A percentile compares a stretch with the other conserved stretches of the same genome.
These are phyloP conservation scores for Nicotiana noctiflora DNA, from an alignment of 257 asterid species.

Conservation along the genomic window DNA sequence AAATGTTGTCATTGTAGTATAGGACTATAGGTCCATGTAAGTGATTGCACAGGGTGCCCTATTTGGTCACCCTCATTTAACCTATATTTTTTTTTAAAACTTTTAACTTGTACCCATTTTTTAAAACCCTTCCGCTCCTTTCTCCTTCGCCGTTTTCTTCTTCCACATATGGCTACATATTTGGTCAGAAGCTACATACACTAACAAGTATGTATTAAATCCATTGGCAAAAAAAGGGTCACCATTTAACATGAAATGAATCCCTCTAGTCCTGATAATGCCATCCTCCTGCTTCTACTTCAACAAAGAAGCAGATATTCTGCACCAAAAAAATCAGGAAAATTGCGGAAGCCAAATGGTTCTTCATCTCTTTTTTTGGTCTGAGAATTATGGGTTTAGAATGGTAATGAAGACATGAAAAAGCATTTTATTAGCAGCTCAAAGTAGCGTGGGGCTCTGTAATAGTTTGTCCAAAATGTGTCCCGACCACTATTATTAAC, in stretches of 20 bases:
- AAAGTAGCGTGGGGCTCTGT: slow-evolving; percentile 9
- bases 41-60: too few relatives aligned
- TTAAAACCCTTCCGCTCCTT: too few relatives aligned
- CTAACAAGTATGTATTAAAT: slow-evolving; percentile 92
- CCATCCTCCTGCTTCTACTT: slow-evolving; percentile 35
- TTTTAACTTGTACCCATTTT: too few relatives aligned
- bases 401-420: not conserved
- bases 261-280: slow-evolving; percentile 54
- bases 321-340: slow-evolving; percentile 39
- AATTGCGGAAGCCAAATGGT: slow-evolving; percentile 22
- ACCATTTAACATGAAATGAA: slow-evolving; percentile 62
- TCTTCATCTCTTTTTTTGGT: slow-evolving; percentile 22
- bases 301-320: slow-evolving; percentile 26
- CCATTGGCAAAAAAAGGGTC: slow-evolving; percentile 75
- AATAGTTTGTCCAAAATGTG: not conserved
- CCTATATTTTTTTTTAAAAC: too few relatives aligned
- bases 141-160: too few relatives aligned
- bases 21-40: too few relatives aligned
- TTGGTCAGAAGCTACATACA: slow-evolving; percentile 70
- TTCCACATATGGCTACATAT: too few relatives aligned
- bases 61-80: too few relatives aligned
- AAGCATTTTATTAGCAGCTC: slow-evolving; percentile 4
- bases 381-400: not conserved
- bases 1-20: too few relatives aligned
- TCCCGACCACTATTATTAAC: not conserved